These are phyloP conservation scores for Cytospora paraplurivora DNA, from an alignment of 2,329 filamentous ascomycete genomes.

Conservation along the genomic window DNA sequence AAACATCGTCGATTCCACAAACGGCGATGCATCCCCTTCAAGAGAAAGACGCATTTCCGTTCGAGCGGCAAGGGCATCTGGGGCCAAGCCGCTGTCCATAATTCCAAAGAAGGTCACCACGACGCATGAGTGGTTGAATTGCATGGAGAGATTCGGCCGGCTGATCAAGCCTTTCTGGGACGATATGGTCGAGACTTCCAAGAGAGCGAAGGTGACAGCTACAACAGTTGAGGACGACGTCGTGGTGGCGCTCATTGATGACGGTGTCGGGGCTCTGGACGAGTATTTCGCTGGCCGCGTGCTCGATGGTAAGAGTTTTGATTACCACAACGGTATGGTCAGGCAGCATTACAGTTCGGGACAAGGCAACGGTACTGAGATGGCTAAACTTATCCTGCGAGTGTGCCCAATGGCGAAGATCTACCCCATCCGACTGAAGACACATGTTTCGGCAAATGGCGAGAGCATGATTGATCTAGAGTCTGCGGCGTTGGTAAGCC, in stretches of 20 bases:
- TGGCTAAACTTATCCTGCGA: constrained; percentile 8
- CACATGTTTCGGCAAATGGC: neutral
- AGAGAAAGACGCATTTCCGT: neutral
- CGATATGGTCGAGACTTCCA: neutral
- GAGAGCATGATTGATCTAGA: neutral
- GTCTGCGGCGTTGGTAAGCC: constrained; percentile 6
- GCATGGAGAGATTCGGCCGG: neutral
- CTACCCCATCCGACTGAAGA: constrained; percentile 5
- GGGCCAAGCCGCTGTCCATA: accelerated
- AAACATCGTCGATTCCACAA: neutral
- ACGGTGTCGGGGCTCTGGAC: neutral
- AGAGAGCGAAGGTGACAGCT: accelerated
- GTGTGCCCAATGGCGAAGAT: constrained; percentile 9
- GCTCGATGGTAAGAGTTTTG: neutral
- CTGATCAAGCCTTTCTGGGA: neutral
- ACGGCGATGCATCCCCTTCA: no score
- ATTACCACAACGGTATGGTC: neutral
- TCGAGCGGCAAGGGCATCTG: neutral
- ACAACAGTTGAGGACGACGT: neutral
- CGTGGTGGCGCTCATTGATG: constrained; percentile 3
- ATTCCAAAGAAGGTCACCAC: neutral
- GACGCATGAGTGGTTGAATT: constrained; percentile 1
- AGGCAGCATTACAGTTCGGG: constrained; percentile 1
- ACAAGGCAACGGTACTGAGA: neutral
- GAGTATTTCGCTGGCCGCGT: neutral